phyloP scores from a whole-genome alignment of 116 monocot species.

The Thalassia testudinum region DNA sequence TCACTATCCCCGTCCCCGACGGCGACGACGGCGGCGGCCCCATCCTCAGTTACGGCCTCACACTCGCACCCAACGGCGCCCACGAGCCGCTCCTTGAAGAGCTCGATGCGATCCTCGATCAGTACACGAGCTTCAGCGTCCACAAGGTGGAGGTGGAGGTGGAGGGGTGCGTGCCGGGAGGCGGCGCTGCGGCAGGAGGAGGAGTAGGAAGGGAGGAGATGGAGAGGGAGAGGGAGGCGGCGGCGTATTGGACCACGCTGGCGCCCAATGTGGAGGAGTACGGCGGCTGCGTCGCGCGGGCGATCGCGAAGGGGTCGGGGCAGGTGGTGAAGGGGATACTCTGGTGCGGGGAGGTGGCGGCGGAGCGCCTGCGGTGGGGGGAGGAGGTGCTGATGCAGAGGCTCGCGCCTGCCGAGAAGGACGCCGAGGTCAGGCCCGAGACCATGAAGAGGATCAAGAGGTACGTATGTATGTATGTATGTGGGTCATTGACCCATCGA shows the following conservation, averaged over 20 bases:
- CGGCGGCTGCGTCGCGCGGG: constrained; percentile 37
- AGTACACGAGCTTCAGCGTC: constrained; percentile 48
- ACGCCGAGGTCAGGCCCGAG: constrained; percentile 42
- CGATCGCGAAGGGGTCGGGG: constrained; percentile 70
- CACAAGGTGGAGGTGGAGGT: constrained; percentile 24
- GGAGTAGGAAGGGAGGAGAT: constrained; percentile 36
- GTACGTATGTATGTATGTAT: constrained; percentile 19
- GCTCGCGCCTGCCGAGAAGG: constrained; percentile 22
- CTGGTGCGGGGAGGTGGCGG: constrained; percentile 95
- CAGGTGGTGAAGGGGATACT: constrained; percentile 72
- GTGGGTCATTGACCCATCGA: too few relatives aligned
- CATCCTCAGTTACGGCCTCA: constrained; percentile 64
- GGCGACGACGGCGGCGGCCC: neutral
- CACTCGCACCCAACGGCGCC: constrained; percentile 48
- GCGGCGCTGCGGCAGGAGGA: constrained; percentile 17
- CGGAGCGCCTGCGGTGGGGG: constrained; percentile 68
- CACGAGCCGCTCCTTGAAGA: constrained; percentile 28
- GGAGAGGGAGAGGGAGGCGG: constrained; percentile 61
- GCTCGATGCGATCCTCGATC: constrained; percentile 32
- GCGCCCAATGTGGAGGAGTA: constrained; percentile 98
- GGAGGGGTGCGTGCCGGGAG: constrained; percentile 23
- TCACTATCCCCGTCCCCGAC: constrained; percentile 26
- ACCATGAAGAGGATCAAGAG: constrained; percentile 69
- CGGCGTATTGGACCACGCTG: constrained; percentile 87
- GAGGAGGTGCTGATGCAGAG: constrained; percentile 55